Percentiles rank a stretch among this genome's conserved stretches.
Evolutionary conservation across 345 rosid species (phyloP).

Genomic region (Ceriops decandra): DNA sequence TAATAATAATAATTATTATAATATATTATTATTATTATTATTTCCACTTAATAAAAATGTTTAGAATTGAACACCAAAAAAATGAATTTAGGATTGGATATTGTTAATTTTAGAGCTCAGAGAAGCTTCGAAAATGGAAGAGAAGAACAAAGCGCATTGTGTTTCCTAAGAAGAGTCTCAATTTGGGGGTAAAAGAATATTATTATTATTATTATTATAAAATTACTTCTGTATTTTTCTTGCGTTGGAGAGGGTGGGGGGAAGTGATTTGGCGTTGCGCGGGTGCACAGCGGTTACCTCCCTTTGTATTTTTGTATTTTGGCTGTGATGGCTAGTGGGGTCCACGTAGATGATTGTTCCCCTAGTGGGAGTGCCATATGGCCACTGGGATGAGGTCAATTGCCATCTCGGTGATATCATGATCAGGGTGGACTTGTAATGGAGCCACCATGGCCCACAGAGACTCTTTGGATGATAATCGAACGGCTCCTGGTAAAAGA

Average conservation of each 20-base stretch:
- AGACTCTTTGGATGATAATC: conserved; percentile 8
- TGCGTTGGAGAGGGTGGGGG: no score
- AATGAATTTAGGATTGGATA: neutral
- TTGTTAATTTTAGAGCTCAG: neutral
- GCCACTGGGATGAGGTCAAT: neutral
- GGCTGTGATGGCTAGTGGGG: neutral
- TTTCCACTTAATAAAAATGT: neutral
- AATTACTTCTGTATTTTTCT: neutral
- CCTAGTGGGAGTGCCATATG: neutral
- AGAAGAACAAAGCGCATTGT: neutral
- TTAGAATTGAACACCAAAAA: conserved; percentile 2
- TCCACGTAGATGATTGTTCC: conserved; percentile 2
- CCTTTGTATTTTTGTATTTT: no score
- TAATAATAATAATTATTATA: neutral
- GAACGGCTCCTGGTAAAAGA: conserved; percentile 14
- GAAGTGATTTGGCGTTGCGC: neutral
- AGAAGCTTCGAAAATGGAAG: conserved; percentile 26
- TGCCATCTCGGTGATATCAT: neutral
- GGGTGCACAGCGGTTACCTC: neutral
- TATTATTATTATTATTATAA: neutral
- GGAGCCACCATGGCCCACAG: no score
- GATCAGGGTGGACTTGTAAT: neutral
- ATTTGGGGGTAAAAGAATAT: conserved; percentile 13
- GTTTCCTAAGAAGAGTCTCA: conserved; percentile 35
- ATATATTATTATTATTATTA: neutral